Percentiles rank a stretch among this genome's conserved stretches.
Conservation (phyloP, 2,329 filamentous ascomycete genomes). For the Cordyceps javanica region DNA sequence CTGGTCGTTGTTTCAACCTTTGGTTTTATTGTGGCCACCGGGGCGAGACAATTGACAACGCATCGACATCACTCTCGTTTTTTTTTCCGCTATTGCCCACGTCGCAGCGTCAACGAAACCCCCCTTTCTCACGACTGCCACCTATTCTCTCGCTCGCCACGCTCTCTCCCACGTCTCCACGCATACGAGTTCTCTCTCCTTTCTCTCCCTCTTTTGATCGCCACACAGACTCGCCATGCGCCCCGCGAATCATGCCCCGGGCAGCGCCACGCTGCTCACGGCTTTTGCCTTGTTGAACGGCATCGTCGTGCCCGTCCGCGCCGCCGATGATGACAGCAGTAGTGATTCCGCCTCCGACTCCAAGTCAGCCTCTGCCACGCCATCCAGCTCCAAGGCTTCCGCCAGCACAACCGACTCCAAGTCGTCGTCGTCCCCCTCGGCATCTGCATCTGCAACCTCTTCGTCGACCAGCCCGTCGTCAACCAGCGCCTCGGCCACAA, state of each 20-base stretch:
- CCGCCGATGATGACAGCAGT: neutral
- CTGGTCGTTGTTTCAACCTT: too few relatives aligned
- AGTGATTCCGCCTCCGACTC: neutral
- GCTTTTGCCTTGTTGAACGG: slow-evolving; percentile 3
- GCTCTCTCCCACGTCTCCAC: too few relatives aligned
- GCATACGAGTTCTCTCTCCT: neutral
- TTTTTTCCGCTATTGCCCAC: too few relatives aligned
- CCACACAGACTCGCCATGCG: neutral
- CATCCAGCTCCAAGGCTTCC: neutral
- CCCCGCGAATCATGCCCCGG: neutral
- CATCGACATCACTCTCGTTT: neutral
- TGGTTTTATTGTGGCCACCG: too few relatives aligned
- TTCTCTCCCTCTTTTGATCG: neutral
- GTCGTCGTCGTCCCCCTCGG: neutral
- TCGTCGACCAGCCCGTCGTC: neutral
- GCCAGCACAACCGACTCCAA: neutral
- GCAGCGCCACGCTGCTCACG: slow-evolving; percentile 5
- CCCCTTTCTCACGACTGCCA: too few relatives aligned
- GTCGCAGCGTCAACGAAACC: too few relatives aligned
- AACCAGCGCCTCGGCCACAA: neutral
- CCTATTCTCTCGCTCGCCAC: too few relatives aligned
- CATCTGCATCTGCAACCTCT: neutral
- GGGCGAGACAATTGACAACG: neutral
- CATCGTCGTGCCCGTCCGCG: slow-evolving; percentile 2
- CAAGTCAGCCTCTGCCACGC: neutral